phyloP scores from a whole-genome alignment of 129 eudicot species.

The Flaveria sonorensis region DNA sequence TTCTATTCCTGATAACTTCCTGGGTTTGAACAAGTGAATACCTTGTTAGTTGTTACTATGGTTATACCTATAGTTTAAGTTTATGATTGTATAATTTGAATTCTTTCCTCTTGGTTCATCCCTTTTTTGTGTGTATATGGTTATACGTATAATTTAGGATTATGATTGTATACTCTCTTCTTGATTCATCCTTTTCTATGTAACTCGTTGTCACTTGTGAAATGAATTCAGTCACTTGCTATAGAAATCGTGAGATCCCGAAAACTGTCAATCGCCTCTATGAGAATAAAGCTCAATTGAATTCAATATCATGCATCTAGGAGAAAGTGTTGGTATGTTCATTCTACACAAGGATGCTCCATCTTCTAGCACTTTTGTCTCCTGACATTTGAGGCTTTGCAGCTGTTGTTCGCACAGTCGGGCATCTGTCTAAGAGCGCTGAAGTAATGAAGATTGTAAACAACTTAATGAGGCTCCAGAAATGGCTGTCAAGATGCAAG shows the following conservation, averaged over 20 bases:
- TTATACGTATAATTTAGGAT: too few species aligned
- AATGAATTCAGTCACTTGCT: slow-evolving; percentile 71
- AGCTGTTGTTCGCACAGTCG: slow-evolving; percentile 96
- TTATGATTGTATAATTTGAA: too few species aligned
- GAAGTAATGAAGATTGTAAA: slow-evolving; percentile 94
- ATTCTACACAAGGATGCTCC: neutral
- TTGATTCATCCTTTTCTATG: slow-evolving; percentile 3
- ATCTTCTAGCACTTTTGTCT: neutral
- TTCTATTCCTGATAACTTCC: too few species aligned
- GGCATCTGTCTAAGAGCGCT: slow-evolving; percentile 93
- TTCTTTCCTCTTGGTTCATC: too few species aligned
- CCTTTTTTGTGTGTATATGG: too few species aligned
- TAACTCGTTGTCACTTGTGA: slow-evolving; percentile 16
- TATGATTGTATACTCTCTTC: neutral
- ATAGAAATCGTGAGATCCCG: slow-evolving; percentile 85
- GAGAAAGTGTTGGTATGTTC: slow-evolving; percentile 89
- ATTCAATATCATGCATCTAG: slow-evolving; percentile 98
- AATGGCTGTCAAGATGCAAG: slow-evolving; percentile 89
- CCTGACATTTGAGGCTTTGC: slow-evolving; percentile 30
- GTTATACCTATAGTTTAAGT: too few species aligned
- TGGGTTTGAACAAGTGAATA: too few species aligned
- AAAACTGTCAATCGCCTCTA: slow-evolving; percentile 89
- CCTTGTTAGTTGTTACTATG: too few species aligned
- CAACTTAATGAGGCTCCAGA: slow-evolving; percentile 90
- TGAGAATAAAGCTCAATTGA: slow-evolving; percentile 94